These are phyloP conservation scores for Suillus subalutaceus DNA, from an alignment of 768 basidiomycete species.

Conservation along the genomic window DNA sequence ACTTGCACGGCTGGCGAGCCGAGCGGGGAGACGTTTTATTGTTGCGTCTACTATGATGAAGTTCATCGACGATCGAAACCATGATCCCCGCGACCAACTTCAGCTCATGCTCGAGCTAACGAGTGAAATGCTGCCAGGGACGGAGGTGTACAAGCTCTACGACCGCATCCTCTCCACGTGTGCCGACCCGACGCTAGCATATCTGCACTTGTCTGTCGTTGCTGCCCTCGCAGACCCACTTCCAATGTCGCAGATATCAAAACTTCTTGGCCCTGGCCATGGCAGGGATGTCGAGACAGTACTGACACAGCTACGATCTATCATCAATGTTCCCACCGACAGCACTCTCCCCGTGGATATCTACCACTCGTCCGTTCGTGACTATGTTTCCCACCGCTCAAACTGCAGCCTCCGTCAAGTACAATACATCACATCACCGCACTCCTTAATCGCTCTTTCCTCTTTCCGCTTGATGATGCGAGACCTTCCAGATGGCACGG, in stretches of 20 bases:
- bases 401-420: slow-evolving; percentile 3
- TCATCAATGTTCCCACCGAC: background rate
- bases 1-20: background rate
- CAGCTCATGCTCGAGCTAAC: background rate
- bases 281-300: background rate
- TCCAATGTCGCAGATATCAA: background rate
- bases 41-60: slow-evolving; percentile 1
- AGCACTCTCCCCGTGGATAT: background rate
- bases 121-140: background rate
- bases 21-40: background rate
- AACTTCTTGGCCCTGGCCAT: background rate
- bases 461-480: background rate
- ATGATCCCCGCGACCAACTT: background rate
- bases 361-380: background rate
- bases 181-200: background rate
- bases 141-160: background rate
- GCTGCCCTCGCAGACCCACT: background rate
- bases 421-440: background rate
- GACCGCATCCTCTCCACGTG: background rate
- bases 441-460: background rate
- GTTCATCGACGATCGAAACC: background rate
- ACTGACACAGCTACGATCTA: background rate
- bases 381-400: background rate
- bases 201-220: background rate
- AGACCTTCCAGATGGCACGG: background rate